Conservation (phyloP, 345 rosid genomes). For the Camelina laxa region DNA sequence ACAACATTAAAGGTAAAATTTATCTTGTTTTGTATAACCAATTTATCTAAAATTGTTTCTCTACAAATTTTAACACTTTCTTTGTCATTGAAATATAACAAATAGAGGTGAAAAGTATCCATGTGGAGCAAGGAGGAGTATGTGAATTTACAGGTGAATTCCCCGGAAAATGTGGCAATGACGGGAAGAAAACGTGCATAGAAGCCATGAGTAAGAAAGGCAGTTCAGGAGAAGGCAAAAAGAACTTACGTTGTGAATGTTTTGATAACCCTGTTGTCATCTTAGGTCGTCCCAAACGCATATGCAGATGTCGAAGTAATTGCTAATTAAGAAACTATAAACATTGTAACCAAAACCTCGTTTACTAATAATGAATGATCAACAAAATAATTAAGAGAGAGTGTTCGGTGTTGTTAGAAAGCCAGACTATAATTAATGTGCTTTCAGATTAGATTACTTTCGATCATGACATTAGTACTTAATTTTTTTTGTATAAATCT, state of each 20-base stretch:
- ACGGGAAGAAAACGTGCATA: slow-evolving; percentile 17
- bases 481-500: no score
- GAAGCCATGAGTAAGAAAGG: not conserved
- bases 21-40: not conserved
- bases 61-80: not conserved
- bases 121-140: not conserved
- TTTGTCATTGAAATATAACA: not conserved
- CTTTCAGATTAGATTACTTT: slow-evolving; percentile 1
- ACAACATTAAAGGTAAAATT: slow-evolving; percentile 21
- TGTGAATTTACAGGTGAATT: slow-evolving; percentile 18
- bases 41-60: not conserved
- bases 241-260: slow-evolving; percentile 22
- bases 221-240: not conserved
- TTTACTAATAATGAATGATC: not conserved
- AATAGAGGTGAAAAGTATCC: slow-evolving; percentile 11
- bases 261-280: slow-evolving; percentile 29
- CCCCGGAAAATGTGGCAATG: slow-evolving; percentile 33
- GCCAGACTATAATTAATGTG: not conserved
- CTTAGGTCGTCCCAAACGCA: not conserved
- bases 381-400: slow-evolving; percentile 1
- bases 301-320: slow-evolving; percentile 35
- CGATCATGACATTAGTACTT: no score
- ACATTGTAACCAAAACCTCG: slow-evolving; percentile 7
- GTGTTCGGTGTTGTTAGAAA: slow-evolving; percentile 18
- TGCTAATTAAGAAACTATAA: slow-evolving; percentile 6